Conservation (phyloP, 441 rosid genomes). For the Sinapis alba region DNA sequence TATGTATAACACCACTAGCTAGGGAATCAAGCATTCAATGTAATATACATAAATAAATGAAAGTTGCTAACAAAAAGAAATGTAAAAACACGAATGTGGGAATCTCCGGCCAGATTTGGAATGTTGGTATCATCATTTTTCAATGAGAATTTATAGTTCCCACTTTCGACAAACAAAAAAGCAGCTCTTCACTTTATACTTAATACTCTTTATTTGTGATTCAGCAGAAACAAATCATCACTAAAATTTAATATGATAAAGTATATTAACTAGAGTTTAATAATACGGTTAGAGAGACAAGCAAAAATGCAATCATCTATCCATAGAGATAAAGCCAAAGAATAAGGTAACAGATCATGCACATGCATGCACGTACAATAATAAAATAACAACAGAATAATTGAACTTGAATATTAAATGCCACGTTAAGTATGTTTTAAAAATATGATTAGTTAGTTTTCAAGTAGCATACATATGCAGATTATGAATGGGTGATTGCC, state of each 20-base stretch:
- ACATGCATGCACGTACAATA: constrained; percentile 15
- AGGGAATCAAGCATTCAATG: background rate
- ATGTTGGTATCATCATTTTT: background rate
- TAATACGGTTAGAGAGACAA: background rate
- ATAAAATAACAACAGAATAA: background rate
- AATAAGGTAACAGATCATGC: background rate
- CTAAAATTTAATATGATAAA: background rate
- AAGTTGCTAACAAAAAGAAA: background rate
- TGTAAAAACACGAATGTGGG: background rate
- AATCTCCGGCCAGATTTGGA: constrained; percentile 15
- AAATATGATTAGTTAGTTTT: background rate
- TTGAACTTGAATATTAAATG: background rate
- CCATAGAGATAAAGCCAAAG: constrained; percentile 12
- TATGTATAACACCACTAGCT: constrained; percentile 8
- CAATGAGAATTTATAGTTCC: background rate
- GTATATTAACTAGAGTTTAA: background rate
- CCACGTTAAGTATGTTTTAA: background rate
- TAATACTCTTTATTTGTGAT: background rate
- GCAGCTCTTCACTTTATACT: constrained; percentile 11
- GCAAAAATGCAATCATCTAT: constrained; percentile 1
- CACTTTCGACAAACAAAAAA: constrained; percentile 15
- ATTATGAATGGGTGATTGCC: background rate
- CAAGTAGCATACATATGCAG: background rate
- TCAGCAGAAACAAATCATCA: background rate
- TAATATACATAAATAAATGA: background rate